A percentile compares a stretch with the other conserved stretches of the same genome.
Conservation (phyloP, 768 basidiomycete species). For the Boletus rubescentipes region DNA sequence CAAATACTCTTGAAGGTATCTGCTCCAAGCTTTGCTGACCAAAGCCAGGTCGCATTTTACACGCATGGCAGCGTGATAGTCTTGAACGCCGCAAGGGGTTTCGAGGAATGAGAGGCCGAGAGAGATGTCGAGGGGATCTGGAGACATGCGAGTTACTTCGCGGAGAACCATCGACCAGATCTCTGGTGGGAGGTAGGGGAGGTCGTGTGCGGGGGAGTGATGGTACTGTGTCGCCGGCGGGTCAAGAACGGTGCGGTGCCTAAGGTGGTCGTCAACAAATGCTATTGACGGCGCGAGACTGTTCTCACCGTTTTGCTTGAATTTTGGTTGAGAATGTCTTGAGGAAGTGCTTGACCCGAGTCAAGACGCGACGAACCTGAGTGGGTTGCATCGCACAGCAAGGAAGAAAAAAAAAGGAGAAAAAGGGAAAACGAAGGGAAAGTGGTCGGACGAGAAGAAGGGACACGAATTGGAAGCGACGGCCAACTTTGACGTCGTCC, state of each 20-base stretch:
- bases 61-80: conserved; percentile 48
- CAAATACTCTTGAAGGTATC: conserved; percentile 51
- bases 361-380: conserved; percentile 12
- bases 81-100: conserved; percentile 39
- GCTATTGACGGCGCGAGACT: background rate
- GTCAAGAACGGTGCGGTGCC: conserved; percentile 1
- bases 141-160: conserved; percentile 46
- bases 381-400: conserved; percentile 15
- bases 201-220: conserved; percentile 33
- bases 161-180: conserved; percentile 67
- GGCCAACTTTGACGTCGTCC: background rate
- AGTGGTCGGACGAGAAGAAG: background rate
- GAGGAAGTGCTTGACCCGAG: conserved; percentile 18
- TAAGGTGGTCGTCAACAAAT: conserved; percentile 9
- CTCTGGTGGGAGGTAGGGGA: conserved; percentile 56
- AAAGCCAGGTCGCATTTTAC: conserved; percentile 50
- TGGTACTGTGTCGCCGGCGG: conserved; percentile 16
- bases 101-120: conserved; percentile 60
- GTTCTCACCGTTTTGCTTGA: conserved; percentile 20
- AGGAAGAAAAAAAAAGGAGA: background rate
- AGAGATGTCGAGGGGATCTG: conserved; percentile 48
- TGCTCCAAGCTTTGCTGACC: conserved; percentile 58
- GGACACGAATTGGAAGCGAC: background rate
- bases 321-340: conserved; percentile 18
- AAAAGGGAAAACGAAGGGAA: background rate